Evolutionary conservation across 2,329 filamentous ascomycete species (phyloP), one percentile per base, ranked within the genome.

Genomic region (Trichoderma sp.): DNA sequence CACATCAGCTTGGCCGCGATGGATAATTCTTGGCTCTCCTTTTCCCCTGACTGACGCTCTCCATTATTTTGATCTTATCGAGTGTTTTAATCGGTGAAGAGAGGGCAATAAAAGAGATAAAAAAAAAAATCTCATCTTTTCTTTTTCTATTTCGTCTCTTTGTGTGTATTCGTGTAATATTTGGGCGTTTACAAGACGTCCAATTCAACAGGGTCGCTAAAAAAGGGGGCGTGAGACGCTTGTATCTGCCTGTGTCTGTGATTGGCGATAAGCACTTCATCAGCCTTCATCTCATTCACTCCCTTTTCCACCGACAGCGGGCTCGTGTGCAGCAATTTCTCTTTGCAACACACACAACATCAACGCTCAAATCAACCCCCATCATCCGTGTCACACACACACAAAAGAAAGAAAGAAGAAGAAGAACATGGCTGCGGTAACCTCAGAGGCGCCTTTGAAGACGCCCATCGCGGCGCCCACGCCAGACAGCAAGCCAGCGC

Each of bases 401-500:
- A 53, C 22, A 60, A 27, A 68, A 22, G 22, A 22, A n/a, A 39
- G 34, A 48, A 22, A 13, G 52, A 63, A 39, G 7, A 29, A 29
- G n/a, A 17, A 60, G 15, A 61, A 10, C 29, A 58, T 39, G 39
- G 35, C 67, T 17, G 22, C 60, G 27, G 63, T 42, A 35, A 22
- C 54, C 27, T 32, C 58, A 35, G 17, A 63, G n/a, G 66, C 50
- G 19, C 63, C 65, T 13, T 37, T 58, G n/a, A 68, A 68, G 57
- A 68, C 66, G 25, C 64, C 68, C 22, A 52, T 69, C 39, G n/a
- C 19, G 32, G 68, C 68, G 25, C 89, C 90, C 2, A 78, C 84
- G 2, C 80, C 89, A 2, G 80, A 81, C 39, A 85, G 86, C 76
- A 87, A 85, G 68, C 87, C 91, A 3, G 76, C 81, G 13, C 76